Evolutionary conservation across 768 basidiomycete species (phyloP).

Genomic region (Agrocybe praecox): DNA sequence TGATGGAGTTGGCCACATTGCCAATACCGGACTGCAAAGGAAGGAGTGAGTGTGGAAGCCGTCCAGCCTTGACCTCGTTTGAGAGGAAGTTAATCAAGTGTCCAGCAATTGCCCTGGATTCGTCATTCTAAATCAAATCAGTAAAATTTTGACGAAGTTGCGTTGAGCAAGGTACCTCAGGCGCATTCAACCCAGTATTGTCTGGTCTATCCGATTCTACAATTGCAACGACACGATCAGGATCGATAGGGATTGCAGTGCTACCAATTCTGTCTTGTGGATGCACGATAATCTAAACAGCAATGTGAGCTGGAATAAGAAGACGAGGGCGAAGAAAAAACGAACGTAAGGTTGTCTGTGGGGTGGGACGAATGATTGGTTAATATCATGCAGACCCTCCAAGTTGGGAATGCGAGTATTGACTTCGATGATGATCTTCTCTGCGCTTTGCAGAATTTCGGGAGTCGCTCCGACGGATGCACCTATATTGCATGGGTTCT

Average conservation of each 20-base stretch:
- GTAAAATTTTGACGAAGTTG: too few relatives aligned
- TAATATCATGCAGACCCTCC: conserved; percentile 52
- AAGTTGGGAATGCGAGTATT: conserved; percentile 49
- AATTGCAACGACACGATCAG: conserved; percentile 49
- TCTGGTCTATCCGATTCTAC: conserved; percentile 42
- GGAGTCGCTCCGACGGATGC: conserved; percentile 51
- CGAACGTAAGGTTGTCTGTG: conserved; percentile 43
- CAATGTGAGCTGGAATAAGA: conserved; percentile 4
- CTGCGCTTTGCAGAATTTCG: conserved; percentile 48
- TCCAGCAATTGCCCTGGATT: conserved; percentile 41
- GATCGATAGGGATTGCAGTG: conserved; percentile 48
- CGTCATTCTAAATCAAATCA: conserved; percentile 29
- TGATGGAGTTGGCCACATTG: conserved; percentile 52
- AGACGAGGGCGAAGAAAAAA: background rate
- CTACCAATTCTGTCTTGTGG: conserved; percentile 47
- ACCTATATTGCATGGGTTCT: conserved; percentile 23
- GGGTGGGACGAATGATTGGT: conserved; percentile 44
- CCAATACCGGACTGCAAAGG: conserved; percentile 52
- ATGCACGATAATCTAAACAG: conserved; percentile 38
- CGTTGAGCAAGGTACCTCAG: too few relatives aligned
- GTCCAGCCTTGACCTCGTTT: conserved; percentile 40
- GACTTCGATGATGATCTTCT: conserved; percentile 53
- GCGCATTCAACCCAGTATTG: conserved; percentile 46
- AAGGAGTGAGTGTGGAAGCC: conserved; percentile 42
- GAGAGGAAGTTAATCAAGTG: conserved; percentile 49